phyloP scores from a whole-genome alignment of 371 early-diverging fungal species.

The Aphelidium insulamus region DNA sequence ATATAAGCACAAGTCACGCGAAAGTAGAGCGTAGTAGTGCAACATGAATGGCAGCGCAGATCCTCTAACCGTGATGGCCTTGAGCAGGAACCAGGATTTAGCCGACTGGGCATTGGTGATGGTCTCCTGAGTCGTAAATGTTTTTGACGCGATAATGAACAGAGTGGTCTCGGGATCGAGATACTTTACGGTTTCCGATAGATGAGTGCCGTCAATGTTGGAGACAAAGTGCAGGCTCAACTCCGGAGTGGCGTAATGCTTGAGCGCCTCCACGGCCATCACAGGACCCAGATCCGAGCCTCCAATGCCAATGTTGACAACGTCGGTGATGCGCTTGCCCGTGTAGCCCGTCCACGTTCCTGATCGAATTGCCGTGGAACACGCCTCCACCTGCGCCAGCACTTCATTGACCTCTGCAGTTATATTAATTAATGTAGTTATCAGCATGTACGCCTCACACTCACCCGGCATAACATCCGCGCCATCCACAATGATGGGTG shows the following conservation, averaged over 20 bases:
- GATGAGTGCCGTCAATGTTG: conserved; percentile 95
- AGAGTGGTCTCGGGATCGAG: conserved; percentile 77
- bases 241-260: conserved; percentile 50
- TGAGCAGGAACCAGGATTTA: conserved; percentile 70
- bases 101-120: conserved; percentile 91
- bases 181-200: conserved; percentile 67
- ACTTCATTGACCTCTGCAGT: conserved; percentile 89
- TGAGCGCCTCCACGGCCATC: conserved; percentile 94
- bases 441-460: too few species aligned
- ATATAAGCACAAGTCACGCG: conserved; percentile 1
- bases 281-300: conserved; percentile 99
- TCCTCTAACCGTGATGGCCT: too few species aligned
- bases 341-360: conserved; percentile 88
- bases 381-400: conserved; percentile 71
- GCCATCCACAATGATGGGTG: conserved; percentile 57
- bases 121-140: conserved; percentile 98
- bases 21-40: not conserved
- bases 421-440: too few species aligned
- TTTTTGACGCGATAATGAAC: conserved; percentile 96
- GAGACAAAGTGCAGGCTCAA: conserved; percentile 84
- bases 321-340: conserved; percentile 74
- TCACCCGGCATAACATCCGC: conserved; percentile 73
- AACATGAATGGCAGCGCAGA: not conserved
- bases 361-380: conserved; percentile 56
- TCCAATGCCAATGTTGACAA: conserved; percentile 98